These are phyloP conservation scores for Bauhinia variegata DNA, from an alignment of 306 rosid species.

Conservation along the genomic window DNA sequence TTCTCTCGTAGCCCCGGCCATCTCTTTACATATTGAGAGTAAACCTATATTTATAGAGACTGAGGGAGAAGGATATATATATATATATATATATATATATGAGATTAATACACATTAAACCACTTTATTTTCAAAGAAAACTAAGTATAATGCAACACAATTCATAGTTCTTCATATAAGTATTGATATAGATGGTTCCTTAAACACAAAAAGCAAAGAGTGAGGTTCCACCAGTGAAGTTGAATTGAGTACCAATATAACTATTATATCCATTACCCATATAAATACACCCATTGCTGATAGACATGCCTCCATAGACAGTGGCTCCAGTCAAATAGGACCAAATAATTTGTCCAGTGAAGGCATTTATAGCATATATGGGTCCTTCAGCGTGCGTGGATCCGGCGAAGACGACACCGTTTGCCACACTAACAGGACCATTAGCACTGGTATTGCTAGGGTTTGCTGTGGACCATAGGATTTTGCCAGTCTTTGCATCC, in stretches of 20 bases:
- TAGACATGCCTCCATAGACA: constrained; percentile 53
- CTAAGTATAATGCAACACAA: too few species aligned
- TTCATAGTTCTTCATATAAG: too few species aligned
- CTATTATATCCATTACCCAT: constrained; percentile 55
- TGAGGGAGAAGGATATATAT: too few species aligned
- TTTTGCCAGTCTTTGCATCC: constrained; percentile 48
- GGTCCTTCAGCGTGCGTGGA: constrained; percentile 47
- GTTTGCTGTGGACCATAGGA: constrained; percentile 50
- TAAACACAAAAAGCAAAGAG: constrained; percentile 49
- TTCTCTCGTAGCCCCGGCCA: too few species aligned
- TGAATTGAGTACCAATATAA: constrained; percentile 28
- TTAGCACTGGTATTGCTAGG: constrained; percentile 29
- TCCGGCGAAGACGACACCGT: constrained; percentile 57
- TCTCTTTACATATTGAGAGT: too few species aligned
- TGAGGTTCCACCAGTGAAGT: constrained; percentile 43
- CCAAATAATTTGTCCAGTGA: constrained; percentile 56
- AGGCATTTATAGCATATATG: constrained; percentile 45
- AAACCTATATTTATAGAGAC: too few species aligned
- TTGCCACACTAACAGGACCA: constrained; percentile 60
- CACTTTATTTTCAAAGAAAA: too few species aligned
- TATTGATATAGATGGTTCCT: too few species aligned
- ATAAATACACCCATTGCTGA: constrained; percentile 57
- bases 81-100: too few species aligned
- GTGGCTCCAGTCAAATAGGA: constrained; percentile 45
- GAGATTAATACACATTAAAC: too few species aligned